Evolutionary conservation across 306 rosid species (phyloP), one percentile per base, ranked within the genome.

Genomic region (Fragaria nilgerrensis): DNA sequence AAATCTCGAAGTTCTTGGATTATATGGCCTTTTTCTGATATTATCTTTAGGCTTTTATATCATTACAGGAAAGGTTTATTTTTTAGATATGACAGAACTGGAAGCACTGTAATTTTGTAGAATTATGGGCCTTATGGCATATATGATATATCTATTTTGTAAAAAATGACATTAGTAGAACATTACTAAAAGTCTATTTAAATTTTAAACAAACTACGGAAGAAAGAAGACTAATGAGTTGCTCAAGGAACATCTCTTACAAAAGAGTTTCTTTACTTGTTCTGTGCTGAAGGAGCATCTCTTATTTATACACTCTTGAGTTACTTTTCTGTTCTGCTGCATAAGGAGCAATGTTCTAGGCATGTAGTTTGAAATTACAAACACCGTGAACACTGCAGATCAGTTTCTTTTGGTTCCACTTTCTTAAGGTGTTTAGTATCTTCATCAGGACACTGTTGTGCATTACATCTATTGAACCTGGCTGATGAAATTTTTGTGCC

Each of bases 161-260:
- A 67, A 55, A 47, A 20, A 27, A 48, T 67, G 64, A 50, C 34
- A 68, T 75, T 71, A 10, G 56, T 23, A 65, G 67, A 39, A 23
- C 37, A 61, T 27, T 2, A 61, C 37, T 56, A 22, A 22, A 70
- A 9, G 41, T 13, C 23, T 36, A 68, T 32, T 19, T 13, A 62
- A 50, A 20, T 13, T 32, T 19, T 13, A 62, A 50, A 20, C 19
- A 29, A 50, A 32, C 27, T 29, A 69, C 9, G 43, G 27, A 65
- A 70, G 75, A 71, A 25, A 9, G 45, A 16, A 16, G 17, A 32
- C n/a, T 7, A 14, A n/a, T 9, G 25, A 49, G 45, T 15, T 71
- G 25, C 45, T 71, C 45, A 49, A 27, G 37, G 67, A 49, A 23
- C 23, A 17, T 70, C 44, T 70, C 20, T 7, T 70, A 44, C 23